A percentile compares a stretch with the other conserved stretches of the same genome.
Conservation (phyloP, 2,329 filamentous ascomycete genomes). For the Penicillium rolfsii region DNA sequence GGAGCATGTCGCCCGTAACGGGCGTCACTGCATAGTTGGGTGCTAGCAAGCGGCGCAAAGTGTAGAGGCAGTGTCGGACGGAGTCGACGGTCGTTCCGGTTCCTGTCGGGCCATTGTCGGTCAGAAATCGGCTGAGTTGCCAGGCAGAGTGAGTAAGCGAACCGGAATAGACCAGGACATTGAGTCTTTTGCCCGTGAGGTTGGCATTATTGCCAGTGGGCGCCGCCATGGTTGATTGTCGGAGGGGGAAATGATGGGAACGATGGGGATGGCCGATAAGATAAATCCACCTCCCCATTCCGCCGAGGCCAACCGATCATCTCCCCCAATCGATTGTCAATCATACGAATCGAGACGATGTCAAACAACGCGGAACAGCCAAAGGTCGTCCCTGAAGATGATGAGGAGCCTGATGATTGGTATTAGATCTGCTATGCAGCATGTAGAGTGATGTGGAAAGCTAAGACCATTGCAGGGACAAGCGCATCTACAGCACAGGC, state of each 20-base stretch:
- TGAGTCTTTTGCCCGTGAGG: constrained; percentile 72
- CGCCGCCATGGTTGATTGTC: constrained; percentile 35
- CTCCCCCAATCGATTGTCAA: constrained; percentile 8
- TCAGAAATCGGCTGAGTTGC: constrained; percentile 35
- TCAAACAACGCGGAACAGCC: constrained; percentile 59
- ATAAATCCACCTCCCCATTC: constrained; percentile 12
- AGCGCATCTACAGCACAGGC: constrained; percentile 95
- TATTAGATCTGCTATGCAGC: constrained; percentile 46
- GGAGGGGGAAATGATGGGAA: constrained; percentile 13
- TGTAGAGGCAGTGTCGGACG: constrained; percentile 84
- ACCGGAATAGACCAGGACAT: constrained; percentile 93
- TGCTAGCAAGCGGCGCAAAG: constrained; percentile 80
- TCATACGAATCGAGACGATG: constrained; percentile 48
- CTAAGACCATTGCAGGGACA: constrained; percentile 69
- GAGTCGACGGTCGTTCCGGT: constrained; percentile 85
- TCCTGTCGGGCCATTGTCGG: constrained; percentile 55
- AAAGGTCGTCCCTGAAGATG: constrained; percentile 54
- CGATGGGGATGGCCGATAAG: constrained; percentile 27
- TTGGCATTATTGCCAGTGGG: constrained; percentile 38
- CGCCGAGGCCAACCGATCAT: constrained; percentile 26
- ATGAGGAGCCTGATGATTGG: constrained; percentile 96
- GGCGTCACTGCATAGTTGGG: constrained; percentile 92
- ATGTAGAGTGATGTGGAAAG: constrained; percentile 14
- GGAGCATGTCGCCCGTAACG: constrained; percentile 73
- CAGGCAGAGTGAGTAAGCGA: constrained; percentile 38